Evolutionary conservation across 495 filamentous ascomycete species (phyloP).

Genomic region (Chaetomium tenue): DNA sequence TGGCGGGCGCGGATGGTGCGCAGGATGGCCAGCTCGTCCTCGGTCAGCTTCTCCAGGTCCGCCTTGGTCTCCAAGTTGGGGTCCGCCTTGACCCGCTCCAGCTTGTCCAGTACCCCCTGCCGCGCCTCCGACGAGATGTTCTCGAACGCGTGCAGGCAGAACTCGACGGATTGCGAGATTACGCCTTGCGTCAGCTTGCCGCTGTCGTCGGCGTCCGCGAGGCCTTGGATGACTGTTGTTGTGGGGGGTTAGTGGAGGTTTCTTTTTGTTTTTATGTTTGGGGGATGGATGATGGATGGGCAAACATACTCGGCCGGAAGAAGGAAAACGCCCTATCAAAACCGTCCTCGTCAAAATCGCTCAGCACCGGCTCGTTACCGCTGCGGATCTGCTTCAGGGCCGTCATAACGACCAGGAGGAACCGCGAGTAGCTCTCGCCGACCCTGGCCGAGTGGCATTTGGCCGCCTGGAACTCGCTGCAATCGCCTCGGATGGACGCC

Average conservation of each 20-base stretch:
- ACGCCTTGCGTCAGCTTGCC: conserved; percentile 40
- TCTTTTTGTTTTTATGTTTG: neutral
- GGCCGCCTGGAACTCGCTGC: conserved; percentile 40
- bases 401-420: conserved; percentile 49
- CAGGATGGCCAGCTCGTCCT: neutral
- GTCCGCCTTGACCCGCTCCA: conserved; percentile 19
- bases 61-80: neutral
- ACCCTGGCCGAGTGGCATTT: conserved; percentile 50
- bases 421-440: conserved; percentile 50
- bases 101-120: conserved; percentile 29
- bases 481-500: conserved; percentile 38
- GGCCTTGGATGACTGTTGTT: conserved; percentile 45
- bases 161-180: conserved; percentile 39
- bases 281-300: neutral
- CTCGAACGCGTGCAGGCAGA: conserved; percentile 38
- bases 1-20: neutral
- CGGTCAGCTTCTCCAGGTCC: neutral
- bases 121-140: conserved; percentile 26
- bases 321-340: conserved; percentile 47
- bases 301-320: neutral
- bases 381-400: conserved; percentile 47
- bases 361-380: conserved; percentile 35
- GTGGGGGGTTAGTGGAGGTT: neutral
- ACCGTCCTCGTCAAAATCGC: conserved; percentile 44
- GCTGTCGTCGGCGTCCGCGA: conserved; percentile 31